A percentile compares a stretch with the other conserved stretches of the same genome.
These are phyloP conservation scores for Claviceps maximensis DNA, from an alignment of 2,329 filamentous ascomycete genomes.

Conservation along the genomic window DNA sequence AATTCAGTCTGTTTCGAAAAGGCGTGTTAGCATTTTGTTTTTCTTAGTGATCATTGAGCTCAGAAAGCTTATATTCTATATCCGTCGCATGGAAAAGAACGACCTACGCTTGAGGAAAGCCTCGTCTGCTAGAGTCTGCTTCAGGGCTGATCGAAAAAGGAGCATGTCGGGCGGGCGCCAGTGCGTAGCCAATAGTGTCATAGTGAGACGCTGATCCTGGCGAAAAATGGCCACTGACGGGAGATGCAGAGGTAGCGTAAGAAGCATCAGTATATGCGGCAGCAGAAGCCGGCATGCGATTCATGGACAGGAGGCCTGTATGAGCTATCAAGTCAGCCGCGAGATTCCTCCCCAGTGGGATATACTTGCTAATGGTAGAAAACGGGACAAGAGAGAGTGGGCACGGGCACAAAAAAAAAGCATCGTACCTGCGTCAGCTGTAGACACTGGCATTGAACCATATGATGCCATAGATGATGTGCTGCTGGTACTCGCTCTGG, in stretches of 20 bases:
- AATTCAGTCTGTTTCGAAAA: constrained; percentile 26
- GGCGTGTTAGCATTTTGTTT: background rate
- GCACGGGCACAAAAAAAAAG: background rate
- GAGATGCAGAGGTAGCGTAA: constrained; percentile 54
- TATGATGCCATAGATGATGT: constrained; percentile 54
- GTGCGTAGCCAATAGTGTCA: constrained; percentile 63
- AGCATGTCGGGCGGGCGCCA: constrained; percentile 44
- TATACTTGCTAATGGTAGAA: background rate
- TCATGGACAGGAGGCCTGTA: constrained; percentile 59
- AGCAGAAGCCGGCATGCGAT: constrained; percentile 43
- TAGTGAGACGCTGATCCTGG: constrained; percentile 54
- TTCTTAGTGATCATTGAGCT: too few relatives aligned
- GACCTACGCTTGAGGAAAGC: constrained; percentile 70
- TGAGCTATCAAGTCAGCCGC: constrained; percentile 37
- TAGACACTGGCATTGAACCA: constrained; percentile 56
- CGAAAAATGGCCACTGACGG: constrained; percentile 51
- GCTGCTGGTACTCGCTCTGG: constrained; percentile 45
- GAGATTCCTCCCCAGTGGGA: constrained; percentile 26
- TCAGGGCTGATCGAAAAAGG: constrained; percentile 44
- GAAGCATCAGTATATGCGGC: constrained; percentile 59
- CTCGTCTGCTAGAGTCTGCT: constrained; percentile 47
- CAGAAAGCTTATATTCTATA: too few relatives aligned
- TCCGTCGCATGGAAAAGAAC: background rate
- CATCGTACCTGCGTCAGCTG: constrained; percentile 55
- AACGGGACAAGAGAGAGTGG: background rate